A percentile compares a stretch with the other conserved stretches of the same genome.
Evolutionary conservation across 768 basidiomycete species (phyloP).

Genomic region (Serendipita sp.): DNA sequence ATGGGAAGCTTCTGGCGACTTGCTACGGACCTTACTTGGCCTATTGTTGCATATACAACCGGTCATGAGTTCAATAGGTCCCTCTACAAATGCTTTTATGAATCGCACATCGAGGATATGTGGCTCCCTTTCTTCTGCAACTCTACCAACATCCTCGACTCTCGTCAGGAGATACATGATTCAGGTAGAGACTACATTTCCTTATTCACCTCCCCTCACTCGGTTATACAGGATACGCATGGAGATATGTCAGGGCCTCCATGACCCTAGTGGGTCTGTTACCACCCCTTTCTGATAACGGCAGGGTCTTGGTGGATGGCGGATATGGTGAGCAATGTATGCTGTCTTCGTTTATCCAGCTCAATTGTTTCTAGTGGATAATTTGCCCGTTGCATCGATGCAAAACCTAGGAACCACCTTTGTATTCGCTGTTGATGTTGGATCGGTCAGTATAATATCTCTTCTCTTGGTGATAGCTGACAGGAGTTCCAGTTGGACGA

Average conservation of each 20-base stretch:
- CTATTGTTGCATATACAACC: slow-evolving; percentile 84
- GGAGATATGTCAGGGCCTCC: slow-evolving; percentile 87
- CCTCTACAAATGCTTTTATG: slow-evolving; percentile 90
- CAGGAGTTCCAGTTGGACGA: slow-evolving; percentile 53
- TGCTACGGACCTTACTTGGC: slow-evolving; percentile 43
- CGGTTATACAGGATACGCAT: slow-evolving; percentile 60
- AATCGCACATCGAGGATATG: slow-evolving; percentile 92
- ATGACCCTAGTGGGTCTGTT: slow-evolving; percentile 94
- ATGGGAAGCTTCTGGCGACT: slow-evolving; percentile 2
- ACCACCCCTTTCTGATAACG: slow-evolving; percentile 88
- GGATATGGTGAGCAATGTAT: slow-evolving; percentile 50
- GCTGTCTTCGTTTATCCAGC: slow-evolving; percentile 6
- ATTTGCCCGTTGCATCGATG: slow-evolving; percentile 83
- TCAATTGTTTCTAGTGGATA: slow-evolving; percentile 44
- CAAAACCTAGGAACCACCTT: slow-evolving; percentile 77
- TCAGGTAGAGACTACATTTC: slow-evolving; percentile 20
- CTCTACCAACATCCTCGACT: slow-evolving; percentile 91
- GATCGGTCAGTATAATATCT: slow-evolving; percentile 37
- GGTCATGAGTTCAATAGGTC: slow-evolving; percentile 89
- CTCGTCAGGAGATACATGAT: slow-evolving; percentile 92
- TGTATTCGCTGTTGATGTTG: slow-evolving; percentile 89
- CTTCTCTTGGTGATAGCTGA: not conserved
- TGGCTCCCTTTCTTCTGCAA: slow-evolving; percentile 99
- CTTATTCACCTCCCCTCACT: too few species aligned
- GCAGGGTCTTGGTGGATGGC: slow-evolving; percentile 79